phyloP scores from a whole-genome alignment of 768 basidiomycete species.

The Boletus vinaceobasis region DNA sequence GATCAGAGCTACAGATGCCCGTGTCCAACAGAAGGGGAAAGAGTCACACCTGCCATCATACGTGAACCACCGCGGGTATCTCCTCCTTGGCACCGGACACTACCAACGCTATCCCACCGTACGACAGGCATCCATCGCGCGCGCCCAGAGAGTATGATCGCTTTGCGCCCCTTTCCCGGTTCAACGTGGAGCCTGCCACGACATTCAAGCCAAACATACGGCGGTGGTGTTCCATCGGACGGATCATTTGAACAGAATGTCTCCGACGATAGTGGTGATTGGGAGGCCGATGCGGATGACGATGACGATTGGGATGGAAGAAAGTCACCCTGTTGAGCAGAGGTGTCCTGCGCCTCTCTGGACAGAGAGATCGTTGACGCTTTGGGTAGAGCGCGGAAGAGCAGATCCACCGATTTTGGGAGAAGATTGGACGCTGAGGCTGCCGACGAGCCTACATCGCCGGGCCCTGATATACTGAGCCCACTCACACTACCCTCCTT shows the following conservation, averaged over 20 bases:
- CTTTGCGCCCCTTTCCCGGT: slow-evolving; percentile 91
- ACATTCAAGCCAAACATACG: slow-evolving; percentile 87
- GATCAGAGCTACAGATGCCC: neutral
- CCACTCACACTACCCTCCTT: slow-evolving; percentile 52
- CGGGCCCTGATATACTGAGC: slow-evolving; percentile 13
- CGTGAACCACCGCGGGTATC: neutral
- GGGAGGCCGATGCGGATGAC: neutral
- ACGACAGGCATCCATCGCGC: slow-evolving; percentile 63
- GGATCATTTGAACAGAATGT: neutral
- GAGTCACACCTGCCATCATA: slow-evolving; percentile 23
- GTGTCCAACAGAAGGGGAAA: neutral
- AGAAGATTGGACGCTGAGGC: slow-evolving; percentile 4
- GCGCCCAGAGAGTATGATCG: slow-evolving; percentile 86
- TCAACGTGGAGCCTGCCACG: slow-evolving; percentile 88
- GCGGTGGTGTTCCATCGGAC: slow-evolving; percentile 18
- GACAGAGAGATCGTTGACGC: slow-evolving; percentile 5
- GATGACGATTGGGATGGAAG: neutral
- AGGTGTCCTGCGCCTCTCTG: neutral
- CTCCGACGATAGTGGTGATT: neutral
- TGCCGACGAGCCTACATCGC: slow-evolving; percentile 15
- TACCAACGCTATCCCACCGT: slow-evolving; percentile 46
- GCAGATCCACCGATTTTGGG: slow-evolving; percentile 70
- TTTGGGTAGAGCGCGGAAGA: slow-evolving; percentile 81
- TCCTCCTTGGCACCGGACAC: neutral
- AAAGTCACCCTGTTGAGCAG: neutral